Evolutionary conservation across 306 rosid genomes (phyloP), one percentile per base, ranked within the genome.

Genomic region (Pyrus betulifolia): DNA sequence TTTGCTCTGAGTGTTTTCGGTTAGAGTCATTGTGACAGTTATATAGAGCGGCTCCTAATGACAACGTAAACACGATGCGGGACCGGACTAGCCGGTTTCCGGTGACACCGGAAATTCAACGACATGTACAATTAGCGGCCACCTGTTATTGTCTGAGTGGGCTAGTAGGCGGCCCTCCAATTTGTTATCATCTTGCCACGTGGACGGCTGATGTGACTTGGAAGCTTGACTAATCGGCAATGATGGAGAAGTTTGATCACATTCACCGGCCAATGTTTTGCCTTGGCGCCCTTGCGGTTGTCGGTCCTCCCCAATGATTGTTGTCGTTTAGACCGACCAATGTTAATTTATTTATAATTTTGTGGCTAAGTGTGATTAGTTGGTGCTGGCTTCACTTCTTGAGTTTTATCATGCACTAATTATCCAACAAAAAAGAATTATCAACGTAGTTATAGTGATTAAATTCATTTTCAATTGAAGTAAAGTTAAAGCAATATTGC

Each of bases 281-380:
- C 38, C 28, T 45, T 44, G 27, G 31, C 33, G 61, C 22, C 46
- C 11, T 35, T 21, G 69, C 72, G 77, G 82, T 70, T 78, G 90
- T 55, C 40, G 67, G 69, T 1, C 84, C 86, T 66, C 44, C 55
- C 55, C 55, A 42, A 82, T 84, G 84, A 90, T 83, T 77, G 70
- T 15, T 21, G 74, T 82, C 72, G 65, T 73, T 76, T 44, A 17
- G 77, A 91, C 94, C 88, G 89, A 81, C 91, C 77, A 76, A 67
- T 11, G 15, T 18, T 42, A 25, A 3, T 42, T 10, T 17, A 73
- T 17, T 42, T 71, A 79, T 71, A 69, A 28, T 25, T 75, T 75
- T 8, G 74, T 74, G 79, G 85, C 85, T 79, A 60, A 30, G 21
- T 25, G 69, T 42, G 82, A 58, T 79, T 76, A 18, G 78, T 71